Evolutionary conservation across 2,329 filamentous ascomycete species (phyloP).

Genomic region (Neopestalotiopsis sp.): DNA sequence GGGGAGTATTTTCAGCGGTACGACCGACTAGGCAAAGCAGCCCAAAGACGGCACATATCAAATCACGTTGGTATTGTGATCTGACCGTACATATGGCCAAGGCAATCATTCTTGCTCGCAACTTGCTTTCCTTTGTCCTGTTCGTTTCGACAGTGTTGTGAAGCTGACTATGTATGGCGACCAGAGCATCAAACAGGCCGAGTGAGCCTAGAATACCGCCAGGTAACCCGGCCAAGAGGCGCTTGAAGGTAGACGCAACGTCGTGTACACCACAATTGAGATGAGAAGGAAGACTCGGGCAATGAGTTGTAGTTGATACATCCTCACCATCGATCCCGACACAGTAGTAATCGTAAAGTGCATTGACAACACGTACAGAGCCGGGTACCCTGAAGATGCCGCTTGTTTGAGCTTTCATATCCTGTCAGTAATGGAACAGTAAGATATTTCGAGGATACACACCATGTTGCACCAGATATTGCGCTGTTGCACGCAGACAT

Average conservation of each 20-base stretch:
- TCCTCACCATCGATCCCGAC: constrained; percentile 51
- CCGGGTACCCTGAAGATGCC: constrained; percentile 70
- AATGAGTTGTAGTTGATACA: constrained; percentile 62
- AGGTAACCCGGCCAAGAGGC: constrained; percentile 65
- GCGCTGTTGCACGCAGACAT: constrained; percentile 69
- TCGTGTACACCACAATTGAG: constrained; percentile 66
- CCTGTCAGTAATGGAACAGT: constrained; percentile 23
- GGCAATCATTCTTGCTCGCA: constrained; percentile 69
- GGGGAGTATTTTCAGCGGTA: constrained; percentile 56
- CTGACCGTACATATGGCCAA: constrained; percentile 64
- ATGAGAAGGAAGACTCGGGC: constrained; percentile 63
- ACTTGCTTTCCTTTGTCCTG: constrained; percentile 57
- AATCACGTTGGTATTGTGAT: constrained; percentile 63
- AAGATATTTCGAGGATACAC: constrained; percentile 23
- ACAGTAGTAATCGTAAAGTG: constrained; percentile 69
- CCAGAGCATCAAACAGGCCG: constrained; percentile 64
- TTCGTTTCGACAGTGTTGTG: constrained; percentile 55
- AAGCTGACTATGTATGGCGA: constrained; percentile 64
- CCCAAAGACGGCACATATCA: constrained; percentile 72
- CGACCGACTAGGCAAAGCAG: constrained; percentile 66
- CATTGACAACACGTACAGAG: constrained; percentile 58
- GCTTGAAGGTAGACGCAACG: constrained; percentile 71
- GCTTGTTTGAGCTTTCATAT: constrained; percentile 46
- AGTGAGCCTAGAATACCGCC: constrained; percentile 70
- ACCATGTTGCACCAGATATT: constrained; percentile 67